phyloP scores from a whole-genome alignment of 306 rosid species.

The Sphenostylis stenocarpa region DNA sequence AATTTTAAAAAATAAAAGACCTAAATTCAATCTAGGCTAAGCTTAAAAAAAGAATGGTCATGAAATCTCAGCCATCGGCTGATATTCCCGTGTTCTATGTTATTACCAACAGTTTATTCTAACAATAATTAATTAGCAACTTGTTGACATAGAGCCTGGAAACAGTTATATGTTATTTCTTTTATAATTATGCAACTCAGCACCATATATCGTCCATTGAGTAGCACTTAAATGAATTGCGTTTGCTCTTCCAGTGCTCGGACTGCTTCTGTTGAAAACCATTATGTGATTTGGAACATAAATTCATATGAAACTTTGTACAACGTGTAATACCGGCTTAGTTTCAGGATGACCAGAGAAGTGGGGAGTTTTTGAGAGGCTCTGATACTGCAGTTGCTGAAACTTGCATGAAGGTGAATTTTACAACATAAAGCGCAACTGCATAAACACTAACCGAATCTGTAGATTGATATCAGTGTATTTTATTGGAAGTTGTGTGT shows the following conservation, averaged over 20 bases:
- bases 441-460: not conserved
- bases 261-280: not conserved
- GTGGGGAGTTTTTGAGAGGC: slow-evolving; percentile 50
- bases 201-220: not conserved
- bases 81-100: not conserved
- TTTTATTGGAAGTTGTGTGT: not conserved
- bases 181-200: not conserved
- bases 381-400: slow-evolving; percentile 52
- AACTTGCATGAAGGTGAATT: slow-evolving; percentile 60
- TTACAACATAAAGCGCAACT: slow-evolving; percentile 3
- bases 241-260: not conserved
- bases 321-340: slow-evolving; percentile 25
- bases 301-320: not conserved
- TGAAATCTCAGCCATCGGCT: not conserved
- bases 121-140: slow-evolving; percentile 1
- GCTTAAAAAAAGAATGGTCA: too few species aligned
- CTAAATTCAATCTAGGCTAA: too few species aligned
- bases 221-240: not conserved
- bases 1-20: too few species aligned
- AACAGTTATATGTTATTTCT: slow-evolving; percentile 12
- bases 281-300: not conserved
- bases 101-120: not conserved
- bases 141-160: not conserved
- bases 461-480: not conserved
- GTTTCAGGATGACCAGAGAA: slow-evolving; percentile 48